Conservation (phyloP, 331 rosid species). For the Malus hybrid region DNA sequence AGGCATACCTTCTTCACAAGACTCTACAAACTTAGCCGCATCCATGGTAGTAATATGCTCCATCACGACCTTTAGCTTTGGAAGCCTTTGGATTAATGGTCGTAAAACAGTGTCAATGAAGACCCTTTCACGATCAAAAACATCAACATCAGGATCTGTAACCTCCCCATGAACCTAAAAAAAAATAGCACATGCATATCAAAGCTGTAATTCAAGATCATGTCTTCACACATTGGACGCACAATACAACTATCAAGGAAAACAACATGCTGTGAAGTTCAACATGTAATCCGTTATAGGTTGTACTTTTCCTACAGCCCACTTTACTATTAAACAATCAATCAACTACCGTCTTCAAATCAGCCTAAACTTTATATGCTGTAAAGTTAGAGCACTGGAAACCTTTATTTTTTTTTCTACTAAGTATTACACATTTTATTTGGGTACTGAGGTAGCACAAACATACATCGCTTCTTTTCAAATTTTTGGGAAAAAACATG, state of each 20-base stretch:
- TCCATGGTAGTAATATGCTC: conserved; percentile 90
- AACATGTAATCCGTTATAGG: neutral
- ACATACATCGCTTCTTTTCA: too few relatives aligned
- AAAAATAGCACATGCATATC: neutral
- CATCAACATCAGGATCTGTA: conserved; percentile 61
- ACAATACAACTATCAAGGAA: neutral
- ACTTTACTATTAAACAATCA: neutral
- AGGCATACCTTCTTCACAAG: conserved; percentile 61
- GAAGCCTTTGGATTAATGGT: conserved; percentile 78
- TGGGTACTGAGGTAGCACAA: too few relatives aligned
- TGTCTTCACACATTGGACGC: neutral
- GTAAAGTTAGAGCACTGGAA: too few relatives aligned
- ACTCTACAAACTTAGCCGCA: conserved; percentile 68
- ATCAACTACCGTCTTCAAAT: neutral
- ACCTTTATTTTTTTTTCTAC: too few relatives aligned
- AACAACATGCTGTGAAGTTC: neutral
- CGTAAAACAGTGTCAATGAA: conserved; percentile 69
- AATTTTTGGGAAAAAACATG: neutral
- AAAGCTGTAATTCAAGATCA: conserved; percentile 7
- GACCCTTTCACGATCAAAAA: conserved; percentile 89
- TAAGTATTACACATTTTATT: too few relatives aligned
- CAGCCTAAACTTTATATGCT: neutral
- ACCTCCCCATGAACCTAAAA: conserved; percentile 93
- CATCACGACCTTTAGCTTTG: conserved; percentile 82
- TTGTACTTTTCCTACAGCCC: neutral